These are phyloP conservation scores for Pichia sp. DNA, from an alignment of 1,139 yeast species.

Conservation along the genomic window DNA sequence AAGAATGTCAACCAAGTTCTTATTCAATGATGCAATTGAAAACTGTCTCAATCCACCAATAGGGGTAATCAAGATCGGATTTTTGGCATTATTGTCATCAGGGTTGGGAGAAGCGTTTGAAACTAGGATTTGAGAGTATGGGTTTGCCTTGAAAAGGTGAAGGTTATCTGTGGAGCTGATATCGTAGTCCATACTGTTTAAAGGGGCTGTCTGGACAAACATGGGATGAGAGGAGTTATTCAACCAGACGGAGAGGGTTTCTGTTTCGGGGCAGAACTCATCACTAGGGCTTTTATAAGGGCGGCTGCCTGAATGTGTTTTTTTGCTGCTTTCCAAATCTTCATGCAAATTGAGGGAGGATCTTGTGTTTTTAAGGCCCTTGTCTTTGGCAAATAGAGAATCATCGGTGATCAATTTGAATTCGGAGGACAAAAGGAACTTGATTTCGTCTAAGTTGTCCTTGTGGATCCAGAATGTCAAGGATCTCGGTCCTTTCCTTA, in stretches of 20 bases:
- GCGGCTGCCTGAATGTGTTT: not conserved
- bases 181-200: conserved; percentile 3
- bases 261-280: conserved; percentile 28
- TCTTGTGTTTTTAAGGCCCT: conserved; percentile 26
- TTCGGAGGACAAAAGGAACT: conserved; percentile 34
- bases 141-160: conserved; percentile 14
- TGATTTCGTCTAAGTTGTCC: conserved; percentile 43
- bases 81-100: conserved; percentile 1
- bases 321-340: not conserved
- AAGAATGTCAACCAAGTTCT: conserved; percentile 30
- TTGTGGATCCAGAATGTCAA: conserved; percentile 40
- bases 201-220: conserved; percentile 16
- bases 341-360: conserved; percentile 23
- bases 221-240: conserved; percentile 25
- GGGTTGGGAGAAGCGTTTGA: conserved; percentile 7
- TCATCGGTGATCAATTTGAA: conserved; percentile 32
- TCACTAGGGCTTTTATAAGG: not conserved
- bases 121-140: conserved; percentile 17
- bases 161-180: conserved; percentile 3
- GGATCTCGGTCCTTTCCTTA: conserved; percentile 32
- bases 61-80: conserved; percentile 40
- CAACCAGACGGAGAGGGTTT: conserved; percentile 26
- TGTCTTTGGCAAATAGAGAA: conserved; percentile 17
- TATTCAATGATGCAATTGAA: conserved; percentile 34
- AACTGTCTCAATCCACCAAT: conserved; percentile 50